These are phyloP conservation scores for Teunomyces pallodes DNA, from an alignment of 805 yeast species.

Conservation along the genomic window DNA sequence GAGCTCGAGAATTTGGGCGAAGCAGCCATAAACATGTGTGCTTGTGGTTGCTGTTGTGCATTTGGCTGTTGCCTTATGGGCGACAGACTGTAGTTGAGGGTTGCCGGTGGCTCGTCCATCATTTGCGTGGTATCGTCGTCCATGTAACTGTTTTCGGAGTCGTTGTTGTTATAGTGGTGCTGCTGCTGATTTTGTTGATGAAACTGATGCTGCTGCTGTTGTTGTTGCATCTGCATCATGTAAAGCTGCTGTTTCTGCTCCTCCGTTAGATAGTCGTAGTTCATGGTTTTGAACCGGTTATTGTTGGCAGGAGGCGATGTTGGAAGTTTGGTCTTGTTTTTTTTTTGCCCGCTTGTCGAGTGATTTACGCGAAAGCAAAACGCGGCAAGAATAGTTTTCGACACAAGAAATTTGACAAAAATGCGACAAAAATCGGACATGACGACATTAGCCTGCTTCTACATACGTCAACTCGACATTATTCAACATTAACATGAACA, in stretches of 20 bases:
- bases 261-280: conserved; percentile 28
- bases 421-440: background rate
- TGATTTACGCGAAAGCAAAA: background rate
- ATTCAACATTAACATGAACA: background rate
- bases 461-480: background rate
- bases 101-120: conserved; percentile 12
- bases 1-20: conserved; percentile 11
- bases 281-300: conserved; percentile 14
- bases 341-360: conserved; percentile 2
- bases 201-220: conserved; percentile 8
- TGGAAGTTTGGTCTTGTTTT: background rate
- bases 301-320: background rate
- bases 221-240: conserved; percentile 21
- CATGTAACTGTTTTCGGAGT: conserved; percentile 30
- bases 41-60: background rate
- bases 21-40: conserved; percentile 1
- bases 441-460: too few species aligned
- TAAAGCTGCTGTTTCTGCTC: conserved; percentile 32
- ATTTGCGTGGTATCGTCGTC: conserved; percentile 36
- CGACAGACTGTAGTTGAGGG: conserved; percentile 6
- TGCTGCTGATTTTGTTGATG: conserved; percentile 11
- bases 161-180: conserved; percentile 9
- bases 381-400: conserved; percentile 1
- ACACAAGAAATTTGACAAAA: background rate
- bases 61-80: conserved; percentile 8